Evolutionary conservation across 768 basidiomycete species (phyloP), one percentile per base, ranked within the genome.

Genomic region (Russula emetica): DNA sequence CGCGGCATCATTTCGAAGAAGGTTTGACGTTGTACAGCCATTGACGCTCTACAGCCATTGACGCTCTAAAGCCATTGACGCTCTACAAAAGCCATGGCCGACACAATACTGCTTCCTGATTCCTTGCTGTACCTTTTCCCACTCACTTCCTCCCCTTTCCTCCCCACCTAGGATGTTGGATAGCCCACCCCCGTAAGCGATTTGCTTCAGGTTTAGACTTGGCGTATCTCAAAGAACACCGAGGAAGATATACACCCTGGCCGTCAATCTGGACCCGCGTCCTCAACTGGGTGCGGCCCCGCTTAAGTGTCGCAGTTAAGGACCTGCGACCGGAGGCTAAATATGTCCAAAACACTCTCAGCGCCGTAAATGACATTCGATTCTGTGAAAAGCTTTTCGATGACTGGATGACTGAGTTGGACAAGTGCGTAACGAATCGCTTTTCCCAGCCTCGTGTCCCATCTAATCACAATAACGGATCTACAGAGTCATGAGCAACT

Each of bases 101-200:
- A n/a, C n/a, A n/a, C n/a, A n/a, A n/a, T n/a, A n/a, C n/a, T n/a
- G n/a, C n/a, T n/a, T n/a, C n/a, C n/a, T n/a, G n/a, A n/a, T n/a
- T n/a, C n/a, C n/a, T n/a, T 99, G 28, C 34, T 38, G 26, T 47
- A 14, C 34, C 16, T 24, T 36, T 13, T 36, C 44, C 22, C 63
- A 4, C 14, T 32, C 32, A 32, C 42, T 30, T 24, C 2, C 6
- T 18, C 28, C 16, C 10, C 5, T 4, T 16, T 1, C 6, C 5
- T 30, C 10, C 24, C 47, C 24, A 8, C 30, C 49, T n/a, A 20
- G 38, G 1, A 64, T 60, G 63, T 60, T 49, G 9, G 59, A 60
- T 22, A 61, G 49, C 14, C 63, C 63, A 7, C 63, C 63, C 30
- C 55, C 63, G 63, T 60, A 56, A 64, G 63, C 18, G 6, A 34